phyloP scores from a whole-genome alignment of 2,329 filamentous ascomycete species.

The Leptographium radiaticola region DNA sequence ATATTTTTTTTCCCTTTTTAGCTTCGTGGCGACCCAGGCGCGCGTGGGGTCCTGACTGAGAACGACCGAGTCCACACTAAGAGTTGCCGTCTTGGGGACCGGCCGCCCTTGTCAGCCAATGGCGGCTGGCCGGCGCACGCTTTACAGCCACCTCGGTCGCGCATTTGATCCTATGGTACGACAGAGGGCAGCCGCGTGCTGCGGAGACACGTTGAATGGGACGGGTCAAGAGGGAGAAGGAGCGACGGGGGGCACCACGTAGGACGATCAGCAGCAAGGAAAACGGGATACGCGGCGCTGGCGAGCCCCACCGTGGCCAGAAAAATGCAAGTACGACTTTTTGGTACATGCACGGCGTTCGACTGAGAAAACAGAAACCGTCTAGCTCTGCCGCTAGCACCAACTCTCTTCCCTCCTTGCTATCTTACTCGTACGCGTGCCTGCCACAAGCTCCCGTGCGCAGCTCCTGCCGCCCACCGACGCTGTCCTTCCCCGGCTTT shows the following conservation, averaged over 20 bases:
- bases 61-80: neutral
- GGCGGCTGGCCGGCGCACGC: neutral
- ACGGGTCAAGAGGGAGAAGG: neutral
- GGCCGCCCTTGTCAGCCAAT: neutral
- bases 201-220: neutral
- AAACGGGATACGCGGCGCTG: no score
- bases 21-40: neutral
- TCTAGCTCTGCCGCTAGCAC: no score
- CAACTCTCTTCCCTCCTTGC: no score
- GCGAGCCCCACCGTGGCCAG: neutral
- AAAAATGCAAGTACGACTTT: neutral
- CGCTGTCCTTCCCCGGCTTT: no score
- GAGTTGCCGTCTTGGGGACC: no score
- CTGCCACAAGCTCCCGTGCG: no score
- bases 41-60: neutral
- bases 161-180: conserved; percentile 9
- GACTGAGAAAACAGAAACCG: no score
- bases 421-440: no score
- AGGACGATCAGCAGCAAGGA: neutral
- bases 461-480: no score
- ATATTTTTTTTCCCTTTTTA: neutral
- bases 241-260: neutral
- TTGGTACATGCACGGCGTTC: no score
- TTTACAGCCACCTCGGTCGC: conserved; percentile 1
- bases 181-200: conserved; percentile 4